Percentiles rank a stretch among this genome's conserved stretches.
Conservation (phyloP, 2,329 filamentous ascomycete species). For the Sporothrix pseudoabietina region DNA sequence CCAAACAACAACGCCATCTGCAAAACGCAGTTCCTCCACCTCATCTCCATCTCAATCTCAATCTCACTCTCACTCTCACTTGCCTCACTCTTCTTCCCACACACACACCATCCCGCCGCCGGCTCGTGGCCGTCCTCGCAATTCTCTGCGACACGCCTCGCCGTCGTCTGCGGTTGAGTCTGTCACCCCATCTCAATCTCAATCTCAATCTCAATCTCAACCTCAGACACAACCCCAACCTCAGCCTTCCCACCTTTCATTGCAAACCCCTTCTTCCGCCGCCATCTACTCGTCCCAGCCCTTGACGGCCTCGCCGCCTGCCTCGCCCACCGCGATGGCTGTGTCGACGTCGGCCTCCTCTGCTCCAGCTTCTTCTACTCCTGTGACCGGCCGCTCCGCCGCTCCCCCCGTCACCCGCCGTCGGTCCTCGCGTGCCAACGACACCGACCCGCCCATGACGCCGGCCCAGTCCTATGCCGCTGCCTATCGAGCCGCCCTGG, state of each 20-base stretch:
- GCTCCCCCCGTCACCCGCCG: slow-evolving; percentile 42
- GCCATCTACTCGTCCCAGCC: slow-evolving; percentile 39
- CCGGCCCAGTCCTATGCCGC: slow-evolving; percentile 46
- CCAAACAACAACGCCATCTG: background rate
- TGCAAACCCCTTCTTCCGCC: background rate
- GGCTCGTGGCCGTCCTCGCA: slow-evolving; percentile 27
- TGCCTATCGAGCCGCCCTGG: slow-evolving; percentile 39
- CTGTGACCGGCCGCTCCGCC: background rate
- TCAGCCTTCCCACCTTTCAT: background rate
- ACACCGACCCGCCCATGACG: slow-evolving; percentile 41
- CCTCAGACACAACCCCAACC: background rate
- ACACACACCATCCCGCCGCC: background rate
- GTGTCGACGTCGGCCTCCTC: background rate
- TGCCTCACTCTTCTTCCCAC: background rate
- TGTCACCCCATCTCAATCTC: slow-evolving; percentile 4
- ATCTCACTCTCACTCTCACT: background rate
- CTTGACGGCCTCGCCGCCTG: slow-evolving; percentile 44
- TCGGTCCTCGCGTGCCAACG: slow-evolving; percentile 48
- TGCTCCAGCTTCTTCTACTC: background rate
- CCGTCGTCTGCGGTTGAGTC: background rate
- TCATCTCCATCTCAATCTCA: slow-evolving; percentile 4
- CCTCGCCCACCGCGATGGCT: slow-evolving; percentile 38
- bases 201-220: slow-evolving; percentile 8
- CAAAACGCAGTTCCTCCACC: background rate
- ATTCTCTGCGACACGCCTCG: slow-evolving; percentile 25